These are phyloP conservation scores for Pseudocercospora fuligena DNA, from an alignment of 2,329 filamentous ascomycete species.

Conservation along the genomic window DNA sequence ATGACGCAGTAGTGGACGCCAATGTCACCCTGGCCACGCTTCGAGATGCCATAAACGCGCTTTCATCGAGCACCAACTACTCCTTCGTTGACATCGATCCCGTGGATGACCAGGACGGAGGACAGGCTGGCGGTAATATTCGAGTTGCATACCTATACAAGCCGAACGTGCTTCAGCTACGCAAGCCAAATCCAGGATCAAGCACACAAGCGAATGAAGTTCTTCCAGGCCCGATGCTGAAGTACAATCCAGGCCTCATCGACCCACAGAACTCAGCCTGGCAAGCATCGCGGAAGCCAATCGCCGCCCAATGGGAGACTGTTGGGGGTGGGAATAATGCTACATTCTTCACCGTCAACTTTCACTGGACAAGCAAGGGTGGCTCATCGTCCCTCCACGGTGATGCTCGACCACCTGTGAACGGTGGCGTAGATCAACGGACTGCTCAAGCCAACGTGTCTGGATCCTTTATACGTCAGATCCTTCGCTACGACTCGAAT, in stretches of 20 bases:
- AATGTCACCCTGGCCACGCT: constrained; percentile 65
- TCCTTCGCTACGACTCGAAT: constrained; percentile 61
- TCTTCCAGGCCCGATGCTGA: constrained; percentile 62
- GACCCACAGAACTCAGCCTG: constrained; percentile 66
- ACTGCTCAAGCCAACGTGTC: constrained; percentile 63
- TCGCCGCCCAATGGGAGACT: constrained; percentile 69
- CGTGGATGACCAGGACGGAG: constrained; percentile 65
- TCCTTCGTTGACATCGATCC: constrained; percentile 65
- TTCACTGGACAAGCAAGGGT: constrained; percentile 70
- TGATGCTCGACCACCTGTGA: constrained; percentile 68
- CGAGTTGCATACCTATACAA: constrained; percentile 73
- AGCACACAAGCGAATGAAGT: constrained; percentile 62
- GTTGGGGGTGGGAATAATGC: constrained; percentile 52
- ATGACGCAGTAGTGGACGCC: constrained; percentile 63
- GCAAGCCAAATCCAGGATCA: constrained; percentile 62
- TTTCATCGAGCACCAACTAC: constrained; percentile 59
- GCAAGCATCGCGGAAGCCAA: constrained; percentile 67
- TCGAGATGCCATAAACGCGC: constrained; percentile 54
- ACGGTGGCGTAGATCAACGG: constrained; percentile 65
- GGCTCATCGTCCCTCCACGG: constrained; percentile 68
- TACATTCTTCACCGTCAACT: constrained; percentile 73
- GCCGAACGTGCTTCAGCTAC: constrained; percentile 62
- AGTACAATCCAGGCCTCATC: constrained; percentile 71
- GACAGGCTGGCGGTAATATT: constrained; percentile 73
- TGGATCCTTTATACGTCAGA: constrained; percentile 61